Evolutionary conservation across 129 eudicot genomes (phyloP), one percentile per base, ranked within the genome.

Genomic region (Escallonia rubra): DNA sequence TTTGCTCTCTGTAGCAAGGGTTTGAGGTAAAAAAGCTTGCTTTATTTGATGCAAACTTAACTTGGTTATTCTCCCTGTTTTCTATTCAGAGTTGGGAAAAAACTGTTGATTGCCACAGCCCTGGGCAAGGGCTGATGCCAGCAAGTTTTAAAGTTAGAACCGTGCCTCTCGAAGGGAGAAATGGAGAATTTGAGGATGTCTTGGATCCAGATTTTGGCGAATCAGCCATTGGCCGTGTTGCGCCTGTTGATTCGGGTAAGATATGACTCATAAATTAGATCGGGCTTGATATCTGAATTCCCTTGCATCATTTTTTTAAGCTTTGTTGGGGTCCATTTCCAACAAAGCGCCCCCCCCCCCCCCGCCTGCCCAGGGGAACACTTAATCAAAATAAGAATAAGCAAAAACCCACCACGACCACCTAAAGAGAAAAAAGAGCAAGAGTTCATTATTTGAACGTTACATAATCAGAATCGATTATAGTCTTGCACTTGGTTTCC

Each of bases 201-300:
- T 72, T 88, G 59, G 98, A 92, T 79, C 96, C 98, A 50, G 98
- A 92, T 77, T 92, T 92, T 80, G 98, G 98, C 68, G 96, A 92
- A 79, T 81, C 98, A 12, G 98, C 98, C 68, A 92, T 92, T 81
- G 98, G 98, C 5, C 96, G 98, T 50, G 98, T 92, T 74, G 98
- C 98, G 6, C 98, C 97, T 23, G 95, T 86, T 70, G 97, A 90
- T 80, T 90, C 97, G 56, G 95, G 97, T 90, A 79, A 65, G 74
- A 11, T 59, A 46, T 39, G 56, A n/a, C 52, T 45, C 49, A 14
- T 23, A 23, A 23, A 23, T 23, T 1, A 23, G 34, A 23, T 23
- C 34, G 34, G 34, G 34, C 34, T 23, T 23, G 34, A 23, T 23
- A 23, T 23, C 34, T 23, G 34, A 23, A 23, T 23, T 23, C 34